Conservation (phyloP, 2,329 filamentous ascomycete species). For the Cytospora mali region DNA sequence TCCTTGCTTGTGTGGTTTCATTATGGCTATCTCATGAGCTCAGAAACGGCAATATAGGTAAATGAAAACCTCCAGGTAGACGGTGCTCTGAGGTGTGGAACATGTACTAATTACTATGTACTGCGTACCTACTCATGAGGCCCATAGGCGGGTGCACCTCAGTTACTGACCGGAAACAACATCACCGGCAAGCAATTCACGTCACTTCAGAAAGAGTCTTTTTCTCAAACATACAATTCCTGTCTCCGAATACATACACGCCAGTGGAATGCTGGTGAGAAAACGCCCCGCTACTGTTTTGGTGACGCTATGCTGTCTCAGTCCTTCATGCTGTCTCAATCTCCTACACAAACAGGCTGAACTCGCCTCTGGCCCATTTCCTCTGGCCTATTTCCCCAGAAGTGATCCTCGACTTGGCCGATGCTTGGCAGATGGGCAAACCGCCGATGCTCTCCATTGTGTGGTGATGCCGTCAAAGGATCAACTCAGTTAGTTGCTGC, state of each 20-base stretch:
- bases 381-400: neutral
- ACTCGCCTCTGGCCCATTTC: neutral
- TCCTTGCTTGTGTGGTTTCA: too few relatives aligned
- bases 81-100: too few relatives aligned
- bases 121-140: too few relatives aligned
- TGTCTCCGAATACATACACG: neutral
- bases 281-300: neutral
- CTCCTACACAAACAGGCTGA: neutral
- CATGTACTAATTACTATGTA: too few relatives aligned
- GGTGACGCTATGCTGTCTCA: constrained; percentile 2
- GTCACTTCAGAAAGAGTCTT: neutral
- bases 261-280: neutral
- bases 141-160: too few relatives aligned
- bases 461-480: neutral
- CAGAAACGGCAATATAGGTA: too few relatives aligned
- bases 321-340: neutral
- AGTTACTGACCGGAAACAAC: too few relatives aligned
- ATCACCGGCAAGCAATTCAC: too few relatives aligned
- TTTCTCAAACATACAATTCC: neutral
- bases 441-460: neutral
- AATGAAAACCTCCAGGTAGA: too few relatives aligned
- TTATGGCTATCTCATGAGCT: too few relatives aligned
- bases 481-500: neutral
- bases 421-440: neutral
- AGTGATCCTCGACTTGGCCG: neutral